A percentile compares a stretch with the other conserved stretches of the same genome.
These are phyloP conservation scores for Fusarium sp. DNA, from an alignment of 2,329 filamentous ascomycete species.

Conservation along the genomic window DNA sequence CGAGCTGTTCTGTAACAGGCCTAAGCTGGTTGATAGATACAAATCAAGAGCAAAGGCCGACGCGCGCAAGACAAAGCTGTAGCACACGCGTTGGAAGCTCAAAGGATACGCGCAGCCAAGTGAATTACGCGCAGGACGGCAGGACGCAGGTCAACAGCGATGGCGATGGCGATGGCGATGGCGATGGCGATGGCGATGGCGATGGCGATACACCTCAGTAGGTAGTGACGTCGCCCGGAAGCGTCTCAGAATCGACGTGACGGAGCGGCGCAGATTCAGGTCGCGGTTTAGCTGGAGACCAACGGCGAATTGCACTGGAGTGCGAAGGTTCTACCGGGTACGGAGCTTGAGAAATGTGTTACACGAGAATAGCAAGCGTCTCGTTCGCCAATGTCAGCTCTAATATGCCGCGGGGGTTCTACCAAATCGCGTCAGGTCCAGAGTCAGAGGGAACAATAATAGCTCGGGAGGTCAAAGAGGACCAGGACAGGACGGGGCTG, in stretches of 20 bases:
- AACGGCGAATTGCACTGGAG: conserved; percentile 26
- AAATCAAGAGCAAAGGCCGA: conserved; percentile 28
- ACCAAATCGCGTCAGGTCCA: conserved; percentile 42
- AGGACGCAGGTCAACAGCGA: conserved; percentile 20
- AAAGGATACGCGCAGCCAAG: conserved; percentile 33
- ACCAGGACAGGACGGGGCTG: conserved; percentile 8
- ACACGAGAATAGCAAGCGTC: conserved; percentile 41
- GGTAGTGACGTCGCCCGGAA: conserved; percentile 26
- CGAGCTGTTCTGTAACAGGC: conserved; percentile 22
- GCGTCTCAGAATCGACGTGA: conserved; percentile 36
- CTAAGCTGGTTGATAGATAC: conserved; percentile 25
- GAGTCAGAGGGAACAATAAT: conserved; percentile 12
- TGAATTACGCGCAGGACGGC: conserved; percentile 31
- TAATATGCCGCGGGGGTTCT: conserved; percentile 30
- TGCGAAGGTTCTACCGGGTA: conserved; percentile 32
- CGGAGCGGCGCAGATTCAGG: conserved; percentile 39
- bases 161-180: not conserved
- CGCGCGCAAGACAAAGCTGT: conserved; percentile 27
- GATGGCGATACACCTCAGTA: not conserved
- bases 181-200: no score
- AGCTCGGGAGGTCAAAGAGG: conserved; percentile 8
- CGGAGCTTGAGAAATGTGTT: conserved; percentile 37
- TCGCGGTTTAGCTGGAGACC: conserved; percentile 25
- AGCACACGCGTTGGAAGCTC: conserved; percentile 32
- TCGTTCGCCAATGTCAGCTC: conserved; percentile 42